Conservation (phyloP, 495 filamentous ascomycete genomes). For the Hypoxylon fuscum region DNA sequence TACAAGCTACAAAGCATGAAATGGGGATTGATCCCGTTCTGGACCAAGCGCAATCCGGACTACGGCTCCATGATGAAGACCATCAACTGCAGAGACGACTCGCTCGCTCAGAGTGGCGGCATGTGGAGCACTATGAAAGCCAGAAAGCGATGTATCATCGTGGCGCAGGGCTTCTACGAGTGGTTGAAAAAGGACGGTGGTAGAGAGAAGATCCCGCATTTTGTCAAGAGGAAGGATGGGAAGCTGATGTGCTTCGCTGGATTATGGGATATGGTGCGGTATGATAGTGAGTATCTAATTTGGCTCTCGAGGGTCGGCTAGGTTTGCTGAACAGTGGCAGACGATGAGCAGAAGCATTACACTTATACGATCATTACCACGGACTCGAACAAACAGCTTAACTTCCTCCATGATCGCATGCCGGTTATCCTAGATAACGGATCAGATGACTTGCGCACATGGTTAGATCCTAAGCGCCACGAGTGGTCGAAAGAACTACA, state of each 20-base stretch:
- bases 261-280: slow-evolving; percentile 87
- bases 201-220: slow-evolving; percentile 86
- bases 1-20: slow-evolving; percentile 84
- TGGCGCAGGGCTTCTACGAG: slow-evolving; percentile 95
- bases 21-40: slow-evolving; percentile 81
- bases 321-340: slow-evolving; percentile 46
- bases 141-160: slow-evolving; percentile 83
- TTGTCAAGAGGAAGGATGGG: slow-evolving; percentile 80
- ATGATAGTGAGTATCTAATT: slow-evolving; percentile 66
- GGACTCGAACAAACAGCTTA: slow-evolving; percentile 76
- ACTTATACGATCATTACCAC: slow-evolving; percentile 96
- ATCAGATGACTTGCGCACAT: slow-evolving; percentile 72
- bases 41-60: slow-evolving; percentile 83
- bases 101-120: slow-evolving; percentile 74
- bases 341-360: slow-evolving; percentile 70
- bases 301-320: background rate
- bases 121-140: slow-evolving; percentile 95
- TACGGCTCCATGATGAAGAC: slow-evolving; percentile 81
- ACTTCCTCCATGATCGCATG: slow-evolving; percentile 93
- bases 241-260: slow-evolving; percentile 89
- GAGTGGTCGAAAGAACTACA: slow-evolving; percentile 86
- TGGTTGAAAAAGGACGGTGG: slow-evolving; percentile 85
- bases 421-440: slow-evolving; percentile 87
- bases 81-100: slow-evolving; percentile 96
- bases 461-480: slow-evolving; percentile 77